A percentile compares a stretch with the other conserved stretches of the same genome.
Evolutionary conservation across 2,329 filamentous ascomycete species (phyloP).

Genomic region (Fusarium sororula): DNA sequence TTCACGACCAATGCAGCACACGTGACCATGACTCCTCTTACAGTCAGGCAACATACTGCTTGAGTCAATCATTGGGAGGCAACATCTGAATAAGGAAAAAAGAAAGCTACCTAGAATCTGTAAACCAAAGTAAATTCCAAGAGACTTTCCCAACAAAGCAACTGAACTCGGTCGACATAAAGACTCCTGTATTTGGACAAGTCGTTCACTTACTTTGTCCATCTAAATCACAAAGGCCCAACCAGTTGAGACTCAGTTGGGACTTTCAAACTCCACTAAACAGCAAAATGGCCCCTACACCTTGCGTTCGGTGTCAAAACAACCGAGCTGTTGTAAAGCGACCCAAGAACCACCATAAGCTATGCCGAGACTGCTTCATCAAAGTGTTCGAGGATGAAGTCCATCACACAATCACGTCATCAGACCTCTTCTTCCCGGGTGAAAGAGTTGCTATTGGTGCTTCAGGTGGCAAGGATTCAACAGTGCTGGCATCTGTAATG

Average conservation of each 20-base stretch:
- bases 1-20: neutral
- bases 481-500: conserved; percentile 91
- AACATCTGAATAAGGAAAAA: neutral
- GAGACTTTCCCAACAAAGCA: neutral
- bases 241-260: neutral
- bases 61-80: conserved; percentile 19
- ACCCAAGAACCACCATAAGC: conserved; percentile 92
- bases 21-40: conserved; percentile 32
- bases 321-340: conserved; percentile 88
- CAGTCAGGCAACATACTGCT: conserved; percentile 16
- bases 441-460: conserved; percentile 94
- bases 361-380: conserved; percentile 92
- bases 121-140: neutral
- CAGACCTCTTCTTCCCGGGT: conserved; percentile 81
- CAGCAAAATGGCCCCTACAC: conserved; percentile 74
- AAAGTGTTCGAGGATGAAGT: conserved; percentile 89
- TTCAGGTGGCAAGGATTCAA: conserved; percentile 97
- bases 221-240: neutral
- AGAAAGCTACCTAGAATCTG: conserved; percentile 6
- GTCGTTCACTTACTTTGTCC: neutral
- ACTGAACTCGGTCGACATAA: neutral
- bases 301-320: conserved; percentile 79
- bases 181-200: neutral
- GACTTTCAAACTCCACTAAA: neutral
- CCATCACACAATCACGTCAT: conserved; percentile 88